Conservation (phyloP, 2,329 filamentous ascomycete genomes). For the Incumbomyces delicatus region DNA sequence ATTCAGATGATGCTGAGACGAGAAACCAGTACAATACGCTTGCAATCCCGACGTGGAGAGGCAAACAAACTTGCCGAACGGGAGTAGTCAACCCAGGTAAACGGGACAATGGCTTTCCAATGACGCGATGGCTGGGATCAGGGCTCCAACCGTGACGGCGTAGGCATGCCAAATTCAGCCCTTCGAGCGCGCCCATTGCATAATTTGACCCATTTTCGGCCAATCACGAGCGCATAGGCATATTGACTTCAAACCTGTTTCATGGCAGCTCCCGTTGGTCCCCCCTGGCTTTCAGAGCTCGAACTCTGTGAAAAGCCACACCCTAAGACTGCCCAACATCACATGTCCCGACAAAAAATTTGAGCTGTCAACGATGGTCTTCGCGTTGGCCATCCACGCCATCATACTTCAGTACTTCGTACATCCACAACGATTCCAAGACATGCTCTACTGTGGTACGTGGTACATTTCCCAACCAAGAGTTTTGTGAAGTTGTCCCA, state of each 20-base stretch:
- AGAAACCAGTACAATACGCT: too few relatives aligned
- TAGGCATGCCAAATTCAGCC: neutral
- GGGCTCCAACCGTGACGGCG: neutral
- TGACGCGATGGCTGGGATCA: too few relatives aligned
- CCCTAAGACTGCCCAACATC: neutral
- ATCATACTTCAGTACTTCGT: neutral
- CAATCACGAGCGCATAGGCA: neutral
- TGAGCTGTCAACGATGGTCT: too few relatives aligned
- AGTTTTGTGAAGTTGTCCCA: too few relatives aligned
- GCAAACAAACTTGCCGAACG: too few relatives aligned
- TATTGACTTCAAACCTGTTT: neutral
- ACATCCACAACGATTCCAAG: neutral
- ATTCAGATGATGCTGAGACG: too few relatives aligned
- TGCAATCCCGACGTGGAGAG: too few relatives aligned
- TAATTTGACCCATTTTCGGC: neutral
- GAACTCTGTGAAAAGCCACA: neutral
- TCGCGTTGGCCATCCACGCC: too few relatives aligned
- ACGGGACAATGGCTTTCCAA: neutral
- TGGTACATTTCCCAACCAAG: too few relatives aligned
- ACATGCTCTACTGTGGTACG: neutral
- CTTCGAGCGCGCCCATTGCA: neutral
- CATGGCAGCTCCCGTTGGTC: constrained; percentile 1
- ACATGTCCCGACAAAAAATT: neutral
- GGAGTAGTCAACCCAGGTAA: neutral
- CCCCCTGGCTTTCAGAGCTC: too few relatives aligned